These are phyloP conservation scores for Arctostaphylos glauca DNA, from an alignment of 148 eudicot genomes.

Conservation along the genomic window DNA sequence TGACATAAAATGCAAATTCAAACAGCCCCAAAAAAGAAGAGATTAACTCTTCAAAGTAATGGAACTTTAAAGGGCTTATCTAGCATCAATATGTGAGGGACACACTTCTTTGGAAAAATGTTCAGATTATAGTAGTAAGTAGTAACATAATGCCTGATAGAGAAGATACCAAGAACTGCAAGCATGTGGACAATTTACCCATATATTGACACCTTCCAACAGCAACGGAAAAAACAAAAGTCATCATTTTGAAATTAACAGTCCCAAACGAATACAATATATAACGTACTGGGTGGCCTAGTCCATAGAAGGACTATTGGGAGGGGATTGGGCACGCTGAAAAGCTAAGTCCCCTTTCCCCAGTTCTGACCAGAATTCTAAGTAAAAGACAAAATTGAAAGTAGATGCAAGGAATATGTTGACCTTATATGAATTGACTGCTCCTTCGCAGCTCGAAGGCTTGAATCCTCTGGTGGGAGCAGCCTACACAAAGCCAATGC, in stretches of 20 bases:
- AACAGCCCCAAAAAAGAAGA: neutral
- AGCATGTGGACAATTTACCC: neutral
- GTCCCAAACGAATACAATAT: neutral
- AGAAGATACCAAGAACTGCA: neutral
- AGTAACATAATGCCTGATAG: neutral
- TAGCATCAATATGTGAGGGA: neutral
- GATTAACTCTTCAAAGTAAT: neutral
- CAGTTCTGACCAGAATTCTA: no score
- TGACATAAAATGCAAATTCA: neutral
- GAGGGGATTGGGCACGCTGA: no score
- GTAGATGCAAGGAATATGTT: conserved; percentile 8
- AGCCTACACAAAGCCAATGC: conserved; percentile 92
- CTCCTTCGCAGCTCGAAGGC: conserved; percentile 93
- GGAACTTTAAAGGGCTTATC: neutral
- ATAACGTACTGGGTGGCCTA: no score
- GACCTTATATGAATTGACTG: conserved; percentile 95
- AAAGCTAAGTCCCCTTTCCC: no score
- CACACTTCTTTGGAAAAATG: neutral
- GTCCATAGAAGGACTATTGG: no score
- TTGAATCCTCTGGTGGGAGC: conserved; percentile 96
- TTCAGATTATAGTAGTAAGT: neutral
- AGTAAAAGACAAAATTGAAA: neutral
- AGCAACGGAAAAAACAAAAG: neutral
- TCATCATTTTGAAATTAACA: neutral
- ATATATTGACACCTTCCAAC: neutral